phyloP scores from a whole-genome alignment of 805 yeast genomes.

The Cyberlindnera suaveolens region DNA sequence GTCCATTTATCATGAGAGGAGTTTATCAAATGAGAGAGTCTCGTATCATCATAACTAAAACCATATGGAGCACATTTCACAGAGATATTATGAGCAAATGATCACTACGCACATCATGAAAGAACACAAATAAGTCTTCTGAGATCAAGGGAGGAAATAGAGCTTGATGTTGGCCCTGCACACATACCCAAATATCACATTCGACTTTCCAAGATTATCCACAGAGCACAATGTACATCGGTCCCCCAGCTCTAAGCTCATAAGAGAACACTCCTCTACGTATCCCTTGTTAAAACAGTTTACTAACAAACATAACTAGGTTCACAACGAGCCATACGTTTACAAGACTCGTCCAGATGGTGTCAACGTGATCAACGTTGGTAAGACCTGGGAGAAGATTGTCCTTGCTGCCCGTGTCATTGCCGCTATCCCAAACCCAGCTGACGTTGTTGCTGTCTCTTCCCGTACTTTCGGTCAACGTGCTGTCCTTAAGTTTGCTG shows the following conservation, averaged over 20 bases:
- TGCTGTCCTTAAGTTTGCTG: conserved; percentile 98
- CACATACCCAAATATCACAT: too few species aligned
- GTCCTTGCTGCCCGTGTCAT: conserved; percentile 99
- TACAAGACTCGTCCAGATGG: conserved; percentile 99
- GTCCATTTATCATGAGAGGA: conserved; percentile 26
- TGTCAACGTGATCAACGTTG: conserved; percentile 96
- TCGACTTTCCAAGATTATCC: too few species aligned
- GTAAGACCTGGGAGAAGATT: conserved; percentile 99
- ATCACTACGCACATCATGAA: too few species aligned
- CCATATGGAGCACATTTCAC: too few species aligned
- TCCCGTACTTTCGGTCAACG: conserved; percentile 99
- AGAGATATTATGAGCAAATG: too few species aligned
- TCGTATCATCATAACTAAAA: too few species aligned
- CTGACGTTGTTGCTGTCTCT: conserved; percentile 97
- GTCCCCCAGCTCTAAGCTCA: neutral
- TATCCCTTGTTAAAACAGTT: neutral
- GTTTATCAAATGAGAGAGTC: too few species aligned
- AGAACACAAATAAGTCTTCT: too few species aligned
- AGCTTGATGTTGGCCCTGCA: too few species aligned
- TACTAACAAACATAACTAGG: conserved; percentile 36
- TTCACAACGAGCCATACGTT: conserved; percentile 95
- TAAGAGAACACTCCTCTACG: too few species aligned
- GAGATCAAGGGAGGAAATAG: too few species aligned
- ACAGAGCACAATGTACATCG: neutral
- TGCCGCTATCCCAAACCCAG: conserved; percentile 98